A percentile compares a stretch with the other conserved stretches of the same genome.
Conservation (phyloP, 2,329 filamentous ascomycete genomes). For the Albophoma yamanashiensis region DNA sequence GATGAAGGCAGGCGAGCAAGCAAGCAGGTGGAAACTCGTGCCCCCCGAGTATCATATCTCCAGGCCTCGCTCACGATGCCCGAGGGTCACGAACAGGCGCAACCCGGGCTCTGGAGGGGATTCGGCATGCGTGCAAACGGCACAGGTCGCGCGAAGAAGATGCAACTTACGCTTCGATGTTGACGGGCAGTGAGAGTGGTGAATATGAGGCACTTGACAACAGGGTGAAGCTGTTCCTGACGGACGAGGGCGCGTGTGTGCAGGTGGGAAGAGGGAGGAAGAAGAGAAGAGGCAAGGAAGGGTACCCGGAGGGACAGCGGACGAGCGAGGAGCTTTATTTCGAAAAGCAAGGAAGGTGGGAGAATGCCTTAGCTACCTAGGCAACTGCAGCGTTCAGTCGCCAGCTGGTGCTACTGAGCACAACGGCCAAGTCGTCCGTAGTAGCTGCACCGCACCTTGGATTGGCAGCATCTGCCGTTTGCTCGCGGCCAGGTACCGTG, state of each 20-base stretch:
- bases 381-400: constrained; percentile 1
- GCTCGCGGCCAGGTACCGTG: constrained; percentile 1
- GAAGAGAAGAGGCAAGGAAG: constrained; percentile 2
- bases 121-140: not conserved
- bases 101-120: not conserved
- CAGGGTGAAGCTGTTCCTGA: not conserved
- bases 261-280: not conserved
- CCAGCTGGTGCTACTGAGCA: not conserved
- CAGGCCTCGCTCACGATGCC: not conserved
- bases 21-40: not conserved
- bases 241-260: not conserved
- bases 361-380: too few relatives aligned
- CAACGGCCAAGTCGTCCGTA: not conserved
- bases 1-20: not conserved
- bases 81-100: not conserved
- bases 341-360: constrained; percentile 2
- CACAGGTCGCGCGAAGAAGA: not conserved
- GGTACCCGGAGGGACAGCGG: not conserved
- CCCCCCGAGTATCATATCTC: not conserved
- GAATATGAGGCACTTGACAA: not conserved
- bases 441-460: not conserved
- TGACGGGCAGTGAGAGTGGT: not conserved
- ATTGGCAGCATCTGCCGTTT: not conserved
- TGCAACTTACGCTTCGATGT: not conserved
- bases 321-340: constrained; percentile 3